Evolutionary conservation across 352 stramenopile species (phyloP).

Genomic region (Pythium myriotylum): DNA sequence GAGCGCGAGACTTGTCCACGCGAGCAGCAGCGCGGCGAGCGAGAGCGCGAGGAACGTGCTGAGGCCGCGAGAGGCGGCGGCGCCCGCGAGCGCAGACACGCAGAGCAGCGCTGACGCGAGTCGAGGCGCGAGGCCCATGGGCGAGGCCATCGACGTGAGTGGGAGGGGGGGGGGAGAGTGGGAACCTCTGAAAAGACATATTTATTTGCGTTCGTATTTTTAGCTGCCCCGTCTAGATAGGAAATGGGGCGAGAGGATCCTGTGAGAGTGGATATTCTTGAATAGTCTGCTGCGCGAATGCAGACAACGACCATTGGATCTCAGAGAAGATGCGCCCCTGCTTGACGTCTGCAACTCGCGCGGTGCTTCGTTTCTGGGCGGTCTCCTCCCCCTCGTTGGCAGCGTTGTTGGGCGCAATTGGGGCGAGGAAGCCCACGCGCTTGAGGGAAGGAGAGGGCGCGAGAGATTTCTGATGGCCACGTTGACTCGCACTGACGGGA

Average conservation of each 20-base stretch:
- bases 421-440: too few species aligned
- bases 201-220: slow-evolving; percentile 16
- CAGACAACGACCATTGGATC: slow-evolving; percentile 2
- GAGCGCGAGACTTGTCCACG: slow-evolving; percentile 3
- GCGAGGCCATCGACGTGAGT: too few species aligned
- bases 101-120: slow-evolving; percentile 11
- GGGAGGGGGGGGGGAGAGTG: too few species aligned
- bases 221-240: slow-evolving; percentile 3
- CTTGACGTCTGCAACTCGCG: background rate
- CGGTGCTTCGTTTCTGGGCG: too few species aligned
- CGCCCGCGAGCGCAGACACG: slow-evolving; percentile 1
- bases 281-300: background rate
- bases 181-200: slow-evolving; percentile 10
- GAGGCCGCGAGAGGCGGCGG: background rate
- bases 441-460: too few species aligned
- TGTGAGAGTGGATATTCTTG: background rate
- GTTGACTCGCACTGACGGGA: too few species aligned
- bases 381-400: too few species aligned
- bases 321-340: background rate
- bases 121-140: background rate
- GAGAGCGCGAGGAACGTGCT: slow-evolving; percentile 20
- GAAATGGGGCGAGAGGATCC: background rate
- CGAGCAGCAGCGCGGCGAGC: background rate
- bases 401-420: background rate
- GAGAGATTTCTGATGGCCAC: too few species aligned